Conservation (phyloP, 2,329 filamentous ascomycete species). For the Tolypocladium endophyticum region DNA sequence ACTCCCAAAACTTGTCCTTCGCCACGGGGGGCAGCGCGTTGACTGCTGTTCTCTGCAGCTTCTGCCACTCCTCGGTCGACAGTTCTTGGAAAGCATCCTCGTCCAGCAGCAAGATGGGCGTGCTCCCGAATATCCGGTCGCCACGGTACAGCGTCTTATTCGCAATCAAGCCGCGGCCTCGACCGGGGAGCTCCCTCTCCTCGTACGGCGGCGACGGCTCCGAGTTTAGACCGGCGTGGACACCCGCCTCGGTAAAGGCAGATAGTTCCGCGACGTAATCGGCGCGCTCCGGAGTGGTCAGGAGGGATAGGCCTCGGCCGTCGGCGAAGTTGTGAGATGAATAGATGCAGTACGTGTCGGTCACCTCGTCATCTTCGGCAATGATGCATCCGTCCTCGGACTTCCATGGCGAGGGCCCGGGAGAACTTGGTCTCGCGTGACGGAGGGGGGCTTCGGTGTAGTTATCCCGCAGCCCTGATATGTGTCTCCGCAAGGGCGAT, state of each 20-base stretch:
- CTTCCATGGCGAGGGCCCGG: neutral
- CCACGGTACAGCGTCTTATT: slow-evolving; percentile 11
- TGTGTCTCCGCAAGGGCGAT: neutral
- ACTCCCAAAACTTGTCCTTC: slow-evolving; percentile 2
- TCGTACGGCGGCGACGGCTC: slow-evolving; percentile 7
- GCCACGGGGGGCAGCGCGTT: slow-evolving; percentile 1
- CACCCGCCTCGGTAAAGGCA: slow-evolving; percentile 15
- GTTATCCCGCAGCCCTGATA: neutral
- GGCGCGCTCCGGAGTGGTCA: slow-evolving; percentile 24
- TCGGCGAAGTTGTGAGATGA: slow-evolving; percentile 21
- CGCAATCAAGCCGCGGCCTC: slow-evolving; percentile 14
- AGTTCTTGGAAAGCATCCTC: neutral
- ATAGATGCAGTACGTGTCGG: slow-evolving; percentile 20
- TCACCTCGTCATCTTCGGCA: neutral
- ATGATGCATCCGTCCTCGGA: neutral
- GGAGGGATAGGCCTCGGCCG: slow-evolving; percentile 25
- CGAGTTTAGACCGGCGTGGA: neutral
- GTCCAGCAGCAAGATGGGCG: slow-evolving; percentile 6
- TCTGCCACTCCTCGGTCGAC: neutral
- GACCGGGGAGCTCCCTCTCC: slow-evolving; percentile 11
- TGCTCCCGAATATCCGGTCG: slow-evolving; percentile 7
- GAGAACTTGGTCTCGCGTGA: neutral
- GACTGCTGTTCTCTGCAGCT: slow-evolving; percentile 3
- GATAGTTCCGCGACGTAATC: slow-evolving; percentile 14
- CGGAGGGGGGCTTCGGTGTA: neutral